A percentile compares a stretch with the other conserved stretches of the same genome.
phyloP scores from a whole-genome alignment of 192 early-diverging fungal species.

The Powellomyces hirtus region DNA sequence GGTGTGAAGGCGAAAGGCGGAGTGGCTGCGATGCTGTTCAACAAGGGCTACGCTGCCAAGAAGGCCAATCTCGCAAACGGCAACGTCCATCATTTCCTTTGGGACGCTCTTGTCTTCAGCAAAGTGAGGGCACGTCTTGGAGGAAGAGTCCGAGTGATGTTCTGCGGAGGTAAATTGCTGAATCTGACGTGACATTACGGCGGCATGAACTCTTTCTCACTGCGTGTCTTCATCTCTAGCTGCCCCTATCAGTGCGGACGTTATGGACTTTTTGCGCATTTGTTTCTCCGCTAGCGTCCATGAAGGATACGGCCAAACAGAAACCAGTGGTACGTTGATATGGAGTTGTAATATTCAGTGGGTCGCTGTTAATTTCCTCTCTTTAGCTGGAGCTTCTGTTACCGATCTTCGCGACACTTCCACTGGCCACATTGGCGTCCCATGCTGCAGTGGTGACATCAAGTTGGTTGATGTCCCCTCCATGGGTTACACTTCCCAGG shows the following conservation, averaged over 20 bases:
- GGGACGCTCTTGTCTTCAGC: slow-evolving; percentile 85
- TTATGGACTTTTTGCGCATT: slow-evolving; percentile 48
- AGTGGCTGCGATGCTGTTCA: slow-evolving; percentile 44
- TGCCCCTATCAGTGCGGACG: slow-evolving; percentile 53
- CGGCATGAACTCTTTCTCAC: too few species aligned
- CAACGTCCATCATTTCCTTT: slow-evolving; percentile 42
- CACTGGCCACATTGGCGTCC: slow-evolving; percentile 50
- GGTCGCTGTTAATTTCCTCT: too few species aligned
- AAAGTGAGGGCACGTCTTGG: slow-evolving; percentile 79
- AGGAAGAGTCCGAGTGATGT: slow-evolving; percentile 48
- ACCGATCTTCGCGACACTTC: slow-evolving; percentile 16
- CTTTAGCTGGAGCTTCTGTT: slow-evolving; percentile 73
- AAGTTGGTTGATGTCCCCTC: slow-evolving; percentile 89
- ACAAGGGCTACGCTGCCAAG: slow-evolving; percentile 59
- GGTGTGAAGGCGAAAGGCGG: slow-evolving; percentile 20
- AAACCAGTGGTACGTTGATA: too few species aligned
- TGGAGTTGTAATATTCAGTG: slow-evolving; percentile 41
- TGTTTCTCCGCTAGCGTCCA: slow-evolving; percentile 49
- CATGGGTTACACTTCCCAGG: slow-evolving; percentile 82
- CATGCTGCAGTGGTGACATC: slow-evolving; percentile 51
- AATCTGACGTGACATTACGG: too few species aligned
- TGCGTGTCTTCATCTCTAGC: too few species aligned
- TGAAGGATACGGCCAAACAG: slow-evolving; percentile 72
- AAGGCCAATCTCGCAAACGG: background rate
- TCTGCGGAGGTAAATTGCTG: too few species aligned